Evolutionary conservation across 768 basidiomycete species (phyloP).

Genomic region (Lyophyllum shimeji): DNA sequence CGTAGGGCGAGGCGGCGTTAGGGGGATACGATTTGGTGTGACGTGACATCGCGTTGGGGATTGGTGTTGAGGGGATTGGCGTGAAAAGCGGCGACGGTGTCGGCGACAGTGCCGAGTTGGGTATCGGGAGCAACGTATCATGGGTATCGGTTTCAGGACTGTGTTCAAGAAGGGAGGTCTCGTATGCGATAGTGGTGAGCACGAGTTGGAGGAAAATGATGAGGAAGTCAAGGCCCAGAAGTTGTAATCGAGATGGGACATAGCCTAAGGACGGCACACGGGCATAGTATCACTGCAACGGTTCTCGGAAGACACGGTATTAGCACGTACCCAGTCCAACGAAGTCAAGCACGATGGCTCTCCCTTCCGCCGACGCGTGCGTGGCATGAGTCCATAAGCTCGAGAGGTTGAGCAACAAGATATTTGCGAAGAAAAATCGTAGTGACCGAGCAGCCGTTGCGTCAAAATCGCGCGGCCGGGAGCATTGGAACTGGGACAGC

Average conservation of each 20-base stretch:
- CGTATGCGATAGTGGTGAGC: constrained; percentile 69
- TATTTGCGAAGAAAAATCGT: constrained; percentile 63
- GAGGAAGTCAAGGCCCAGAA: constrained; percentile 65
- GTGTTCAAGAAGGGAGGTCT: constrained; percentile 46
- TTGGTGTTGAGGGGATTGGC: constrained; percentile 21
- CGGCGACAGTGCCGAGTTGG: constrained; percentile 23
- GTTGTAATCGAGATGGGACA: constrained; percentile 61
- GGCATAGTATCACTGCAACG: constrained; percentile 1
- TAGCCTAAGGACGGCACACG: constrained; percentile 36
- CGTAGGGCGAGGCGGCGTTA: constrained; percentile 37
- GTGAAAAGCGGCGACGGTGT: constrained; percentile 23
- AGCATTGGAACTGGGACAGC: constrained; percentile 62
- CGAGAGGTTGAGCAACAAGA: constrained; percentile 57
- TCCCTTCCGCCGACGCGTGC: constrained; percentile 52
- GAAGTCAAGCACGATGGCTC: constrained; percentile 72
- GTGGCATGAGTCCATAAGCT: constrained; percentile 63
- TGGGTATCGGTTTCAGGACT: constrained; percentile 35
- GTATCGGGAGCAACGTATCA: constrained; percentile 36
- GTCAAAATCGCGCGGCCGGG: constrained; percentile 67
- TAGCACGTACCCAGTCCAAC: constrained; percentile 66
- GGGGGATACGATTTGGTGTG: constrained; percentile 24
- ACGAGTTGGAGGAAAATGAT: constrained; percentile 68
- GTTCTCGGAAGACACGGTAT: neutral
- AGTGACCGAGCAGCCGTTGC: constrained; percentile 51
- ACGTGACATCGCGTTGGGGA: constrained; percentile 20